Evolutionary conservation across 352 stramenopile species (phyloP), one percentile per base, ranked within the genome.

Genomic region (Pythium diclinum): DNA sequence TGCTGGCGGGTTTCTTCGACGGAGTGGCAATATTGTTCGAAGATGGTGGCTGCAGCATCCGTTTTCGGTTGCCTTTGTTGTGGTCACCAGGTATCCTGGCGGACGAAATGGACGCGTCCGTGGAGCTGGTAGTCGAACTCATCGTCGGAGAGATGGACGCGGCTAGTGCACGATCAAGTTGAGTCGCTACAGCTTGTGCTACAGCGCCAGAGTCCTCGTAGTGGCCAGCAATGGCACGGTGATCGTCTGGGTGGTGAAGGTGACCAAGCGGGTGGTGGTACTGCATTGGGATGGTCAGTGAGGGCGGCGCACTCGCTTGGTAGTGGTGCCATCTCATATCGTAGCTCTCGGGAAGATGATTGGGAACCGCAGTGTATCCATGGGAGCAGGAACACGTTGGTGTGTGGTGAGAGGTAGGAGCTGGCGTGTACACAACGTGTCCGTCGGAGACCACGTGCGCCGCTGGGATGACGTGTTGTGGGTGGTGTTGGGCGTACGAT

Each of bases 41-140:
- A 14, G 57, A 63, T 19, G 57, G 16, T 3, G 44, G 48, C 5
- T 23, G 25, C 23, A 14, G 16, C 11, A 17, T 16, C 11, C 36
- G 36, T 42, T 42, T 42, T 14, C 10, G 34, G 10, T 48, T 38
- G 28, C 23, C 28, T 10, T 48, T 46, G 16, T 51, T 30, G 25
- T 69, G 25, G 40, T 32, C 25, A 52, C 51, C 32, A 33, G 36
- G 17, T 55, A 68, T 34, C 66, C 55, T 63, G 1, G 55, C 63
- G 13, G 47, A 63, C 25, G 63, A 67, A 16, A 47, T 19, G n/a
- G 55, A 61, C 4, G n/a, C 55, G 7, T 51, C 55, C 3, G 55
- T 49, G 4, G 63, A 70, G 11, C 36, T 65, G 1, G 63, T 65
- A 3, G 48, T 55, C 6, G 63, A 42, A 33, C 63, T 70, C 57